These are phyloP conservation scores for Tolypocladium inflatum DNA, from an alignment of 2,329 filamentous ascomycete genomes.

Conservation along the genomic window DNA sequence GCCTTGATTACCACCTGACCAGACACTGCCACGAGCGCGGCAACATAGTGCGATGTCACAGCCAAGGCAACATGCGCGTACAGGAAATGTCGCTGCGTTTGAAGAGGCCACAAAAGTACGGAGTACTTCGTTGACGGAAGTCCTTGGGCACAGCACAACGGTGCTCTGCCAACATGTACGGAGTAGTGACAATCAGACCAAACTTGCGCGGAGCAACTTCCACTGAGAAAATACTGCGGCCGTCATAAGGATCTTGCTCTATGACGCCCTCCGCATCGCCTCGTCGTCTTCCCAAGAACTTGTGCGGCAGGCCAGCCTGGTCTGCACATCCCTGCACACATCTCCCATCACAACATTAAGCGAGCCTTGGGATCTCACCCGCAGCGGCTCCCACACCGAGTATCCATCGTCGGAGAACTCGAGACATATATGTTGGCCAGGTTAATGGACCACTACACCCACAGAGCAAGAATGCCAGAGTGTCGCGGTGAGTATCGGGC, in stretches of 20 bases:
- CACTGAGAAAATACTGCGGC: background rate
- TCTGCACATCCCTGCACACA: background rate
- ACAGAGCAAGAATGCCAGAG: conserved; percentile 36
- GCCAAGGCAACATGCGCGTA: too few species aligned
- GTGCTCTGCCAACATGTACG: background rate
- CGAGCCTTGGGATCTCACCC: background rate
- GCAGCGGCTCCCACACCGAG: background rate
- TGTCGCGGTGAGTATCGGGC: conserved; percentile 62
- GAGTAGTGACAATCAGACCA: background rate
- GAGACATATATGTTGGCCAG: conserved; percentile 45
- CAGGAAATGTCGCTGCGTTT: background rate
- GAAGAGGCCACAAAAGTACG: background rate
- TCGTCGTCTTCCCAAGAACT: background rate
- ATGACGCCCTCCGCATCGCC: too few species aligned
- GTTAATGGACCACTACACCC: conserved; percentile 63
- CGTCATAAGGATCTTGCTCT: too few species aligned
- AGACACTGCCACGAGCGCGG: too few species aligned
- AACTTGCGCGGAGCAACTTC: background rate
- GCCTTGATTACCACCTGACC: too few species aligned
- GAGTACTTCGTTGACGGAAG: background rate
- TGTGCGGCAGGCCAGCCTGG: too few species aligned
- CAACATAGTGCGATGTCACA: too few species aligned
- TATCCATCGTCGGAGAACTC: background rate
- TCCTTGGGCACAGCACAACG: background rate
- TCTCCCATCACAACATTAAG: background rate